A percentile compares a stretch with the other conserved stretches of the same genome.
These are phyloP conservation scores for Carex scoparia DNA, from an alignment of 176 grass and related monocot genomes.

Conservation along the genomic window DNA sequence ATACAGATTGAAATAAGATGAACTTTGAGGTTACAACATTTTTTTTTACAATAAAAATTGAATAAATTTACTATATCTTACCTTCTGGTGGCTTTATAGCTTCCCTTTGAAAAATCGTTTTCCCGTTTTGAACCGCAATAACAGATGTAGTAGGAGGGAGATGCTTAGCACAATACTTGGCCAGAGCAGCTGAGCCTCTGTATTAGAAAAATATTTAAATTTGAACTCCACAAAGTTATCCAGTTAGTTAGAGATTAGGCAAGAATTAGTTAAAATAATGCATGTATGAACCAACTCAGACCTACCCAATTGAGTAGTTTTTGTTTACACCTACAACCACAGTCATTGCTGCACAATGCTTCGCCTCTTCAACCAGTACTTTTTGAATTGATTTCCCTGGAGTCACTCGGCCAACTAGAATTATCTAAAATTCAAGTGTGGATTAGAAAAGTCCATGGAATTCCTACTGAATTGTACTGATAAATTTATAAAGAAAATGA, in stretches of 20 bases:
- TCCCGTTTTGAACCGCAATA: conserved; percentile 70
- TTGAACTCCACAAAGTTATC: neutral
- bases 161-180: conserved; percentile 91
- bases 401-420: conserved; percentile 77
- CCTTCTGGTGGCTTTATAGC: conserved; percentile 44
- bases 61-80: conserved; percentile 26
- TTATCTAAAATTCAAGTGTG: conserved; percentile 36
- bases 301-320: conserved; percentile 77
- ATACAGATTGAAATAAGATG: neutral
- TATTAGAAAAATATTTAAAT: neutral
- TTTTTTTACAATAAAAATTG: neutral
- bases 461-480: neutral
- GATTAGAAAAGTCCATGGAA: conserved; percentile 6
- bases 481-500: neutral
- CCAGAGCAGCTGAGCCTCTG: conserved; percentile 63
- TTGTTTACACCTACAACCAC: conserved; percentile 79
- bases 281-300: conserved; percentile 27
- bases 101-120: conserved; percentile 63
- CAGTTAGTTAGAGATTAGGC: conserved; percentile 18
- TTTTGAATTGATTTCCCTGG: conserved; percentile 76
- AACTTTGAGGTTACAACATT: neutral
- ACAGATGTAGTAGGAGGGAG: conserved; percentile 68
- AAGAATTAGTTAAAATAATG: conserved; percentile 22
- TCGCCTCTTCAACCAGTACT: conserved; percentile 81
- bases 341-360: conserved; percentile 60